Percentiles rank a stretch among this genome's conserved stretches.
Evolutionary conservation across 2,329 filamentous ascomycete species (phyloP).

Genomic region (Alternaria conjuncta): DNA sequence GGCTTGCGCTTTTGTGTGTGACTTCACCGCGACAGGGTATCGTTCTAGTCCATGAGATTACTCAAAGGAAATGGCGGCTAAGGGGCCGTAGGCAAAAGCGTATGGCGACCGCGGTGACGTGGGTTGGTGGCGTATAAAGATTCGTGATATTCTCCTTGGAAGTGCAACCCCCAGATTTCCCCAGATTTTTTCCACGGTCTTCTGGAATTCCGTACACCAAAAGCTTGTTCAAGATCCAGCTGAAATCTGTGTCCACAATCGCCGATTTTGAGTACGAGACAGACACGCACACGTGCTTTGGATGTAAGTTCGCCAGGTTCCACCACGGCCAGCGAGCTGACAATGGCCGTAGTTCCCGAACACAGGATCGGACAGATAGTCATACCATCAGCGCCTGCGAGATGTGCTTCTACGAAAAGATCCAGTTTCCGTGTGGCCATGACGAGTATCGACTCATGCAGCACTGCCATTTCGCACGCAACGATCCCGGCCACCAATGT

Average conservation of each 20-base stretch:
- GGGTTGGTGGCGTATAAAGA: conserved; percentile 17
- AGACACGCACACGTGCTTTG: background rate
- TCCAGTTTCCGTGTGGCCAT: conserved; percentile 70
- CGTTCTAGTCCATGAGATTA: background rate
- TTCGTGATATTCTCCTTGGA: background rate
- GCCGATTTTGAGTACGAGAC: background rate
- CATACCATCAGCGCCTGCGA: background rate
- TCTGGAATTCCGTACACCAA: background rate
- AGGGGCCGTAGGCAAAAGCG: background rate
- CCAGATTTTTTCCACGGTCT: conserved; percentile 7
- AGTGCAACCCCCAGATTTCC: conserved; percentile 10
- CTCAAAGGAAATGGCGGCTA: background rate
- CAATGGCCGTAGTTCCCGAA: background rate
- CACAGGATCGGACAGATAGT: background rate
- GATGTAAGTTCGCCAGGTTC: background rate
- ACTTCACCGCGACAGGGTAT: background rate
- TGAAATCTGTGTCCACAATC: background rate
- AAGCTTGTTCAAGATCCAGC: background rate
- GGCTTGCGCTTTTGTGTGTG: background rate
- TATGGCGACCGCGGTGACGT: background rate
- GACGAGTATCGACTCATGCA: conserved; percentile 65
- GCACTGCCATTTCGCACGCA: conserved; percentile 77
- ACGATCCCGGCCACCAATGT: conserved; percentile 73
- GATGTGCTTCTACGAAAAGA: conserved; percentile 77
- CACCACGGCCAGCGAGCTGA: background rate